Percentiles rank a stretch among this genome's conserved stretches.
phyloP scores from a whole-genome alignment of 805 yeast genomes.

The Hanseniaspora lindneri region DNA sequence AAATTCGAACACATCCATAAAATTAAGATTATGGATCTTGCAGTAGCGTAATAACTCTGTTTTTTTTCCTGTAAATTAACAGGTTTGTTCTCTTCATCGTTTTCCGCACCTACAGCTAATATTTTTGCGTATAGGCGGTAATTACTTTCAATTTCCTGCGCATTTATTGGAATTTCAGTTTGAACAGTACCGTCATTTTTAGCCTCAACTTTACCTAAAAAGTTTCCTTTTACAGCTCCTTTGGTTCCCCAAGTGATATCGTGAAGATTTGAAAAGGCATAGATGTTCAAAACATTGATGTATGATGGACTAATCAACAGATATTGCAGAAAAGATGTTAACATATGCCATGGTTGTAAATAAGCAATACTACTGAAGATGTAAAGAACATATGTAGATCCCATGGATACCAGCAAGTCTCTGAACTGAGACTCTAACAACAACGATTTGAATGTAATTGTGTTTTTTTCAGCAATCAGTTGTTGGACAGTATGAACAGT shows the following conservation, averaged over 20 bases:
- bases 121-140: constrained; percentile 55
- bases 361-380: constrained; percentile 66
- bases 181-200: constrained; percentile 53
- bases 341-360: constrained; percentile 86
- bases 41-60: constrained; percentile 77
- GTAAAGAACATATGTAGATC: constrained; percentile 73
- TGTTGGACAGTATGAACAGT: constrained; percentile 58
- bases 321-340: constrained; percentile 78
- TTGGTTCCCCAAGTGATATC: constrained; percentile 98
- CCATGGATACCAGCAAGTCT: constrained; percentile 74
- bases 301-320: constrained; percentile 76
- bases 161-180: constrained; percentile 63
- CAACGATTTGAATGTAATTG: constrained; percentile 34
- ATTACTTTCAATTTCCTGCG: constrained; percentile 60
- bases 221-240: constrained; percentile 56
- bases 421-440: constrained; percentile 64
- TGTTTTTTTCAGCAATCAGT: constrained; percentile 28
- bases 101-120: constrained; percentile 35
- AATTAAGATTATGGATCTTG: constrained; percentile 79
- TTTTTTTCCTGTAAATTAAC: constrained; percentile 44
- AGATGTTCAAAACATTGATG: constrained; percentile 80
- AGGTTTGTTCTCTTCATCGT: constrained; percentile 28
- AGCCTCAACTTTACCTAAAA: constrained; percentile 79
- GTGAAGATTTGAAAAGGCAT: constrained; percentile 91
- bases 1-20: constrained; percentile 83